A percentile compares a stretch with the other conserved stretches of the same genome.
These are phyloP conservation scores for Coniferiporia weirii DNA, from an alignment of 1,284 basidiomycete species.

Conservation along the genomic window DNA sequence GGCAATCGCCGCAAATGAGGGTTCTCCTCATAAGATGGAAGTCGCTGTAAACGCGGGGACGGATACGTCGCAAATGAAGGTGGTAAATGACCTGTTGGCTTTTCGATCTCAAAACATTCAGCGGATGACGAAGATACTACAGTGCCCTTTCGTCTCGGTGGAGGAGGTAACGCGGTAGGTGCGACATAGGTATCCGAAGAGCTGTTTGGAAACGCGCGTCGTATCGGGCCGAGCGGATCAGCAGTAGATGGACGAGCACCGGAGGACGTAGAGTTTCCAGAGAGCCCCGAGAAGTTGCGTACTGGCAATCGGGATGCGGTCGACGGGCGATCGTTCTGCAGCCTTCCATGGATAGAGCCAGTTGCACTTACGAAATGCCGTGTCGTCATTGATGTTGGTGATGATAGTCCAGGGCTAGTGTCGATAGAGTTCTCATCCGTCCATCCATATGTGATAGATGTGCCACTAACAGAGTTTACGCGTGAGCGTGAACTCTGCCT, in stretches of 20 bases:
- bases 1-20: slow-evolving; percentile 1
- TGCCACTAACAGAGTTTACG: slow-evolving; percentile 11
- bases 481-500: slow-evolving; percentile 12
- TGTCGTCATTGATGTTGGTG: slow-evolving; percentile 3
- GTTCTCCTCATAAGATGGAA: slow-evolving; percentile 21
- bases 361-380: slow-evolving; percentile 12
- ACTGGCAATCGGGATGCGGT: slow-evolving; percentile 13
- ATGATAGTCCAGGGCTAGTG: background rate
- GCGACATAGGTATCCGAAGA: slow-evolving; percentile 24
- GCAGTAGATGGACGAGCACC: slow-evolving; percentile 13
- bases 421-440: slow-evolving; percentile 2
- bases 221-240: background rate
- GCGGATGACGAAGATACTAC: slow-evolving; percentile 12
- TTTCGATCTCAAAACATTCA: slow-evolving; percentile 1
- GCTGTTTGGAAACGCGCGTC: background rate
- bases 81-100: slow-evolving; percentile 14
- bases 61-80: slow-evolving; percentile 30
- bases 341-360: slow-evolving; percentile 14
- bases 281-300: slow-evolving; percentile 4
- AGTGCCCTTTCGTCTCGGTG: slow-evolving; percentile 40
- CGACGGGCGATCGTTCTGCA: slow-evolving; percentile 13
- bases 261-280: slow-evolving; percentile 2
- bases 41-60: slow-evolving; percentile 43
- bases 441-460: slow-evolving; percentile 5
- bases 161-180: slow-evolving; percentile 55